phyloP scores from a whole-genome alignment of 2,329 filamentous ascomycete species.

The Eutypella sp. region DNA sequence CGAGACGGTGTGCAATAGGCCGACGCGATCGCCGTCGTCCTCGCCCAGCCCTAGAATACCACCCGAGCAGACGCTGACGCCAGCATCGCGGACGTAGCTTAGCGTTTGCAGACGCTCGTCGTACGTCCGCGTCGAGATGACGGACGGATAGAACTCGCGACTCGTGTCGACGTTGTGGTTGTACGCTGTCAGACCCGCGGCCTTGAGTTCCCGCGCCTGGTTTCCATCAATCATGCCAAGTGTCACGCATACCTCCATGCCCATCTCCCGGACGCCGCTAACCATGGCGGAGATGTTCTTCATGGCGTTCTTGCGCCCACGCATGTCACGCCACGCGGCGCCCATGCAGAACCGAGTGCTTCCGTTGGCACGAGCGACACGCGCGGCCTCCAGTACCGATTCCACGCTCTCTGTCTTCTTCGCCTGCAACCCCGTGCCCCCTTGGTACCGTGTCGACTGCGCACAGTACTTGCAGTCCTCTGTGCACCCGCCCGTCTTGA shows the following conservation, averaged over 20 bases:
- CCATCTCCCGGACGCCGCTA: constrained; percentile 70
- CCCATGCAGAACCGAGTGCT: constrained; percentile 95
- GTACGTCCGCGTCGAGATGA: constrained; percentile 82
- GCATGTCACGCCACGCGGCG: constrained; percentile 91
- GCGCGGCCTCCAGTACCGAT: constrained; percentile 72
- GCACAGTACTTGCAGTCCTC: constrained; percentile 94
- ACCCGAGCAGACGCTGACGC: constrained; percentile 85
- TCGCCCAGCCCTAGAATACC: constrained; percentile 86
- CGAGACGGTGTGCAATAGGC: constrained; percentile 75
- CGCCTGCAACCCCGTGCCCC: constrained; percentile 73
- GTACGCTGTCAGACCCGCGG: constrained; percentile 82
- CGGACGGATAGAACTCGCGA: constrained; percentile 78
- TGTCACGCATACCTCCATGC: constrained; percentile 91
- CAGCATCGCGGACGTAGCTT: constrained; percentile 74
- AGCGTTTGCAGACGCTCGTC: constrained; percentile 82
- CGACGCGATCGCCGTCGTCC: constrained; percentile 71
- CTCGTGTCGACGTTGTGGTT: constrained; percentile 94
- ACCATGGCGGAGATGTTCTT: constrained; percentile 87
- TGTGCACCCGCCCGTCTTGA: constrained; percentile 88
- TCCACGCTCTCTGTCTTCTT: constrained; percentile 77
- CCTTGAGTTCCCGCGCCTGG: constrained; percentile 78
- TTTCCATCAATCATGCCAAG: constrained; percentile 82
- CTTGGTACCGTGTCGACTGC: constrained; percentile 74
- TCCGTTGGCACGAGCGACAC: constrained; percentile 73
- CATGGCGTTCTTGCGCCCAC: constrained; percentile 76